Percentiles rank a stretch among this genome's conserved stretches.
Evolutionary conservation across 2,329 filamentous ascomycete genomes (phyloP).

Genomic region (Rhinocladiella mackenziei): DNA sequence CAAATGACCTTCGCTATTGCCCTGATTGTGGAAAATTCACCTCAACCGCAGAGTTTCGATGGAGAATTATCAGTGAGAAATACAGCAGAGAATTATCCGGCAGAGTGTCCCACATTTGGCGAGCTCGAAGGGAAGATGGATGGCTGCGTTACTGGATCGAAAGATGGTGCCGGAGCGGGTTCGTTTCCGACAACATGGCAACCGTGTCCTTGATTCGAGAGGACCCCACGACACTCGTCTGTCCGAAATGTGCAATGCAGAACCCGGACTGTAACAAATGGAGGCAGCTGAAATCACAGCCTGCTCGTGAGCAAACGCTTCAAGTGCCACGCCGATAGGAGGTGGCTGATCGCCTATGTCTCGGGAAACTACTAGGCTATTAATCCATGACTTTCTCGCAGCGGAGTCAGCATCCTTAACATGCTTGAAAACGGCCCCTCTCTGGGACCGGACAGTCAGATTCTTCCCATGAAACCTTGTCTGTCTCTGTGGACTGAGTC

Average conservation of each 20-base stretch:
- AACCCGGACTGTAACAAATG: slow-evolving; percentile 6
- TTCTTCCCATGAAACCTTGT: too few relatives aligned
- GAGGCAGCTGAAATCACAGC: slow-evolving; percentile 1
- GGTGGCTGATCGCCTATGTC: too few relatives aligned
- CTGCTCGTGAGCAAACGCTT: too few relatives aligned
- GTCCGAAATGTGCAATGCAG: slow-evolving; percentile 4
- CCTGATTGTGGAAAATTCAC: slow-evolving; percentile 5
- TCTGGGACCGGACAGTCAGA: too few relatives aligned
- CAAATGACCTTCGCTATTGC: slow-evolving; percentile 2
- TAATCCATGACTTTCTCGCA: too few relatives aligned
- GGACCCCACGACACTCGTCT: neutral
- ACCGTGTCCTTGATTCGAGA: neutral
- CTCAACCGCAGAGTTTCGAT: neutral
- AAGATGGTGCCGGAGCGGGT: slow-evolving; percentile 1
- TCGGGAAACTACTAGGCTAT: too few relatives aligned
- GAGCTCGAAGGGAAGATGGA: slow-evolving; percentile 3
- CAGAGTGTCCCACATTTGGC: slow-evolving; percentile 3
- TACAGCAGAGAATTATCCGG: slow-evolving; percentile 5
- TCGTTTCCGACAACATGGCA: neutral
- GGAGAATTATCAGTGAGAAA: slow-evolving; percentile 5
- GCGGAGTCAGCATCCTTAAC: too few relatives aligned
- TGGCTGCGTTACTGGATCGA: slow-evolving; percentile 12
- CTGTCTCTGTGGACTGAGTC: too few relatives aligned
- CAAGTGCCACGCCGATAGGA: too few relatives aligned
- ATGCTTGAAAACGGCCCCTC: too few relatives aligned